A percentile compares a stretch with the other conserved stretches of the same genome.
phyloP scores from a whole-genome alignment of 2,329 filamentous ascomycete species.

The Passalora sequoiae region DNA sequence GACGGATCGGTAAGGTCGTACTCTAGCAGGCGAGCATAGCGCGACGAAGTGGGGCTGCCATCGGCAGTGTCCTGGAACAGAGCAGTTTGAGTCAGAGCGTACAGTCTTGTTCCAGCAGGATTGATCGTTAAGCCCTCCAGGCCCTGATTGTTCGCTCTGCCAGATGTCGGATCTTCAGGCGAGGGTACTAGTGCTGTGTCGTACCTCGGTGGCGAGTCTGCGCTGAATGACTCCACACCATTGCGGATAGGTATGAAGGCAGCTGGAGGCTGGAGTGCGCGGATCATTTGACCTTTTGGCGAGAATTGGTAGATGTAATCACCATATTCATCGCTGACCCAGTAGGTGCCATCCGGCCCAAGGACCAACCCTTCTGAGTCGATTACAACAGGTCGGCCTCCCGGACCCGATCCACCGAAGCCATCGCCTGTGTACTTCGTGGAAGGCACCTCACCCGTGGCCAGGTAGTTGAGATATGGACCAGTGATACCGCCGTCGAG shows the following conservation, averaged over 20 bases:
- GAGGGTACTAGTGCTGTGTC: constrained; percentile 44
- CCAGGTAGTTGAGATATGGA: constrained; percentile 48
- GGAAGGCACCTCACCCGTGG: constrained; percentile 50
- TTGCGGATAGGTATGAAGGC: constrained; percentile 63
- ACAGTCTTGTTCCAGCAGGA: constrained; percentile 59
- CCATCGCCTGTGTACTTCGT: constrained; percentile 63
- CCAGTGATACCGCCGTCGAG: constrained; percentile 57
- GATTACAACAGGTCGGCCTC: constrained; percentile 55
- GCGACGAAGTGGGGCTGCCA: constrained; percentile 49
- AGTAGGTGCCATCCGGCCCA: constrained; percentile 57
- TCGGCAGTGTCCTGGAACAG: constrained; percentile 57
- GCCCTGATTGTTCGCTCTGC: constrained; percentile 69
- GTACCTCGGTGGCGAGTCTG: constrained; percentile 60
- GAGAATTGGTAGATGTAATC: constrained; percentile 48
- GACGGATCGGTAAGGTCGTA: constrained; percentile 52
- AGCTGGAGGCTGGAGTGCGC: constrained; percentile 59
- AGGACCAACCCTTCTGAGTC: constrained; percentile 65
- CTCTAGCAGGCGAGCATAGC: constrained; percentile 57
- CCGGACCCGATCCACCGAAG: constrained; percentile 57
- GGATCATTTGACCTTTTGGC: constrained; percentile 53
- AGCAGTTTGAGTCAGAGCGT: constrained; percentile 61
- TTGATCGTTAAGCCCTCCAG: constrained; percentile 64
- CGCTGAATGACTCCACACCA: constrained; percentile 55
- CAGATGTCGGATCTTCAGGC: constrained; percentile 55
- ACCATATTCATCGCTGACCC: constrained; percentile 66